A percentile compares a stretch with the other conserved stretches of the same genome.
Conservation (phyloP, 306 rosid species). For the Rubus parviflorus region DNA sequence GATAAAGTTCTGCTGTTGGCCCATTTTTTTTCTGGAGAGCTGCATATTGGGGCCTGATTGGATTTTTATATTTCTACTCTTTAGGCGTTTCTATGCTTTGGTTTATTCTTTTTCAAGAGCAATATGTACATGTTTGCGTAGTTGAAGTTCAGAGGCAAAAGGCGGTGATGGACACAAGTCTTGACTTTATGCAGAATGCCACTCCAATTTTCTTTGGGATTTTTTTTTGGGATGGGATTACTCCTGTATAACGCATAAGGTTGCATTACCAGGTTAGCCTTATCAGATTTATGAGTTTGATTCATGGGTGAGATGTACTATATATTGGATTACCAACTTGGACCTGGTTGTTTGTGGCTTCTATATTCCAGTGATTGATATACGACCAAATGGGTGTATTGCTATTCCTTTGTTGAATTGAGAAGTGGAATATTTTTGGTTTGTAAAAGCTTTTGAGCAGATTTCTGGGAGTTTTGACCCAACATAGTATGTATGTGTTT, state of each 20-base stretch:
- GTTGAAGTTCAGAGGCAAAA: not conserved
- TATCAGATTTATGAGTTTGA: not conserved
- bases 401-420: not conserved
- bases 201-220: not conserved
- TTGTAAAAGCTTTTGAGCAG: not conserved
- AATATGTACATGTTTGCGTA: constrained; percentile 5
- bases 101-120: constrained; percentile 11
- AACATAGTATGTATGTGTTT: not conserved
- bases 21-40: not conserved
- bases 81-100: constrained; percentile 12
- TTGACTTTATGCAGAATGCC: constrained; percentile 8
- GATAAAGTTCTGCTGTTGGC: constrained; percentile 8
- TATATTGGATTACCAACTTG: constrained; percentile 3
- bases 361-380: not conserved
- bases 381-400: not conserved
- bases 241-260: not conserved
- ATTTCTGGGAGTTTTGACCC: not conserved
- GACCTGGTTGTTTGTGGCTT: not conserved
- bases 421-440: not conserved
- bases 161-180: not conserved
- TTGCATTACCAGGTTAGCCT: constrained; percentile 1
- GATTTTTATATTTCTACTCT: constrained; percentile 19
- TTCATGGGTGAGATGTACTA: not conserved
- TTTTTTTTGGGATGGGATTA: not conserved
- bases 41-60: not conserved